These are phyloP conservation scores for Calonectria pauciramosa DNA, from an alignment of 2,329 filamentous ascomycete genomes.

Conservation along the genomic window DNA sequence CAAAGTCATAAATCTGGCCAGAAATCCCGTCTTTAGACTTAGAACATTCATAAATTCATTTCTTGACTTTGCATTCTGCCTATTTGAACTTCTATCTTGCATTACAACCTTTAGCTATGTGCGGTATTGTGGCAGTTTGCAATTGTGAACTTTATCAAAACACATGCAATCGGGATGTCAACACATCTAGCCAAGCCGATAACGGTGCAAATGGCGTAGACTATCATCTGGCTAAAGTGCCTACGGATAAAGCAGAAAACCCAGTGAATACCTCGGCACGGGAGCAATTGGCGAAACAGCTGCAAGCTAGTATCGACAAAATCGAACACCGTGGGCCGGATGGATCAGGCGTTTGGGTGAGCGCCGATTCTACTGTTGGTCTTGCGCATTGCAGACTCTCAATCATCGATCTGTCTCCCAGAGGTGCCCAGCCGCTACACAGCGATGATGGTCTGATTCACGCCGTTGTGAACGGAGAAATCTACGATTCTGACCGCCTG, in stretches of 20 bases:
- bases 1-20: not conserved
- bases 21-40: not conserved
- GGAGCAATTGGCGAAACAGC: not conserved
- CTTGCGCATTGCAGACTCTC: slow-evolving; percentile 54
- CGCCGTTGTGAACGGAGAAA: slow-evolving; percentile 71
- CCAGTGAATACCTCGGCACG: not conserved
- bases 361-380: not conserved
- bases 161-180: not conserved
- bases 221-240: accelerated
- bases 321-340: slow-evolving; percentile 4
- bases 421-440: slow-evolving; percentile 63
- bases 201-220: not conserved
- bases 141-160: not conserved
- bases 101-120: not conserved
- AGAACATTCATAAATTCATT: not conserved
- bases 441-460: slow-evolving; percentile 57
- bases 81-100: not conserved
- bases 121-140: not conserved
- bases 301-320: not conserved
- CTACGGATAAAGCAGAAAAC: not conserved
- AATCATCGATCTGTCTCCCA: slow-evolving; percentile 64
- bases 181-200: not conserved
- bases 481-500: slow-evolving; percentile 65
- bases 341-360: slow-evolving; percentile 9
- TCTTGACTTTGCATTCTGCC: too few species aligned